phyloP scores from a whole-genome alignment of 495 filamentous ascomycete genomes.

The Xylaria telfairii region DNA sequence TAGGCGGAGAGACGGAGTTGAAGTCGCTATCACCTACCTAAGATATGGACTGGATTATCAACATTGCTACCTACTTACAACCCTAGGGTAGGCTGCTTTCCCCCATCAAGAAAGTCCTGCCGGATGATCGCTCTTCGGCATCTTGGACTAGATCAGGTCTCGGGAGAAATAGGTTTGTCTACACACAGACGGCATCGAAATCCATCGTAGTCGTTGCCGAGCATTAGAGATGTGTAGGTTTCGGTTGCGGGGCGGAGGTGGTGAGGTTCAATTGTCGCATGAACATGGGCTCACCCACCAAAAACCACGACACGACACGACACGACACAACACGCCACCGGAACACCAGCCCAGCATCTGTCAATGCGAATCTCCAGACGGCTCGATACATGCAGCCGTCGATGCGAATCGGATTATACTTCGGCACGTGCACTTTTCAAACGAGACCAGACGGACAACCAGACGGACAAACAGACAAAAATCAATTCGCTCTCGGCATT shows the following conservation, averaged over 20 bases:
- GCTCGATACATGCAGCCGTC: background rate
- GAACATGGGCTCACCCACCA: constrained; percentile 18
- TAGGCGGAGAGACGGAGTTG: constrained; percentile 13
- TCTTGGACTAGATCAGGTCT: background rate
- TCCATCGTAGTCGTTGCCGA: background rate
- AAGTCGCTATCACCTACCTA: background rate
- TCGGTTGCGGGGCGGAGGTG: constrained; percentile 12
- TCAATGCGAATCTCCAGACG: constrained; percentile 7
- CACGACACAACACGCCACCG: constrained; percentile 17
- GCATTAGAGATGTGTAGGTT: no score
- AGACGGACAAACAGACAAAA: no score
- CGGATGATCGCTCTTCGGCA: background rate
- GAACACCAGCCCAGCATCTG: constrained; percentile 5
- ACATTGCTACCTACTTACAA: background rate
- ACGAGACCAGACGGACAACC: background rate
- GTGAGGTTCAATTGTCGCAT: constrained; percentile 7
- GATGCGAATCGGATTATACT: background rate
- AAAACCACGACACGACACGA: constrained; percentile 14
- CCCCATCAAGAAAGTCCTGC: constrained; percentile 7
- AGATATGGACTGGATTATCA: background rate
- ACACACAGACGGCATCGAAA: background rate
- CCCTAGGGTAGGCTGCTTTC: background rate
- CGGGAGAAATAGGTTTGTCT: background rate
- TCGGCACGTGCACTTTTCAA: background rate
- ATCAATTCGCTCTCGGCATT: constrained; percentile 9